Base-by-base conservation (phyloP, 1,284 basidiomycete species). In the Cerioporus squamosus region DNA sequence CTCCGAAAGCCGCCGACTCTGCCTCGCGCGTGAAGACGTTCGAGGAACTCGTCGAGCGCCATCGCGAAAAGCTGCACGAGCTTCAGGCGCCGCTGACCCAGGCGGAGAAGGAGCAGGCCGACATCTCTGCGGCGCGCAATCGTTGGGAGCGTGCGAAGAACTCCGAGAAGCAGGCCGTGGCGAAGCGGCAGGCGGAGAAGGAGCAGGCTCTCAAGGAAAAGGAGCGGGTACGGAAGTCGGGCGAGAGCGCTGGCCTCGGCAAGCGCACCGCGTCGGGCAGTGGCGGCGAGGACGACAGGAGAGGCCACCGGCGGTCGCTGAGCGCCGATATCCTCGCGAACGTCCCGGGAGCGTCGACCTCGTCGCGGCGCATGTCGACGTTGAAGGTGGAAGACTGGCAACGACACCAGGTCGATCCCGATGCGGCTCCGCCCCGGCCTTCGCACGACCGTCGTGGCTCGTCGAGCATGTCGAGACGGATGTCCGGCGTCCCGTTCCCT, bases 331-430 rank as follows among this genome's bases (percentile, higher is more conserved):
- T 80, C 68, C 77, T 91, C 18, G 82, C 79, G 50, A 71, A 71
- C 22, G 71, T 80, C 33, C 71, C 75, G 6, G 73, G 69, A n/a
- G 55, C 64, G 7, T 61, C 68, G n/a, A 61, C 70, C 43, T 78
- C 86, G 26, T 84, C 87, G 49, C 85, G 82, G 68, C 82, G 88
- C 47, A 70, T 86, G 71, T 91, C 90, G 44, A 84, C 80, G 69
- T 73, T 91, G 77, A 91, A 91, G 71, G 91, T 93, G 36, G 88
- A 91, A 70, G 90, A 91, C 67, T 93, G 91, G 90, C 87, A 90
- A 71, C 81, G 81, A 61, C 81, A 85, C 67, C 90, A 91, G 68
- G 78, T 84, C 47, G 74, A 74, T 40, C 80, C 80, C 29, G 63
- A 67, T 66, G 66, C 51, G 61, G 63, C 22, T 68, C 65, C 57